A percentile compares a stretch with the other conserved stretches of the same genome.
phyloP scores from a whole-genome alignment of 345 rosid genomes.

The Kernera saxatilis region DNA sequence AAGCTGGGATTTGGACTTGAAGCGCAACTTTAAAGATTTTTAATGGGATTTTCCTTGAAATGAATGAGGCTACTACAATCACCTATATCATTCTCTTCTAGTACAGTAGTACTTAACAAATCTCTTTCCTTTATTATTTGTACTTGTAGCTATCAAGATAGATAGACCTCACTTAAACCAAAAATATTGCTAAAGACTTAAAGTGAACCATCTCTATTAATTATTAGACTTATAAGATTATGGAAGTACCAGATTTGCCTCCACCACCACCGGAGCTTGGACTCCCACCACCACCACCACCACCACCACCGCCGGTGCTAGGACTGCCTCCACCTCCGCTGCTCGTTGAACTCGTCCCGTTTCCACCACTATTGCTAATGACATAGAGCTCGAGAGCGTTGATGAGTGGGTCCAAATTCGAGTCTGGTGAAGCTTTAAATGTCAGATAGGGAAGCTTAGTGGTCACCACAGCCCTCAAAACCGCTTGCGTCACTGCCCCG shows the following conservation, averaged over 20 bases:
- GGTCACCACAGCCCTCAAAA: background rate
- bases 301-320: background rate
- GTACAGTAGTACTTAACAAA: too few species aligned
- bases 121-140: too few species aligned
- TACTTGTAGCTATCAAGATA: too few species aligned
- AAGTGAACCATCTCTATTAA: background rate
- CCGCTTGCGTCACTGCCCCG: background rate
- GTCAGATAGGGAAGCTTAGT: background rate
- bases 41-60: too few species aligned
- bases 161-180: background rate
- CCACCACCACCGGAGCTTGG: background rate
- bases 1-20: too few species aligned
- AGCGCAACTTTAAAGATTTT: too few species aligned
- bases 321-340: slow-evolving; percentile 3
- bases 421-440: slow-evolving; percentile 20
- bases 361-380: slow-evolving; percentile 8
- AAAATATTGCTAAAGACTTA: too few species aligned
- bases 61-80: too few species aligned
- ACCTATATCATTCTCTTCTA: too few species aligned
- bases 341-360: background rate
- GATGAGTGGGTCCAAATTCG: slow-evolving; percentile 14
- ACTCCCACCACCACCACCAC: slow-evolving; percentile 4
- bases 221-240: background rate
- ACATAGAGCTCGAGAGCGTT: slow-evolving; percentile 19
- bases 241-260: slow-evolving; percentile 5